Evolutionary conservation across 768 basidiomycete genomes (phyloP).

Genomic region (Lactarius pseudohatsudake): DNA sequence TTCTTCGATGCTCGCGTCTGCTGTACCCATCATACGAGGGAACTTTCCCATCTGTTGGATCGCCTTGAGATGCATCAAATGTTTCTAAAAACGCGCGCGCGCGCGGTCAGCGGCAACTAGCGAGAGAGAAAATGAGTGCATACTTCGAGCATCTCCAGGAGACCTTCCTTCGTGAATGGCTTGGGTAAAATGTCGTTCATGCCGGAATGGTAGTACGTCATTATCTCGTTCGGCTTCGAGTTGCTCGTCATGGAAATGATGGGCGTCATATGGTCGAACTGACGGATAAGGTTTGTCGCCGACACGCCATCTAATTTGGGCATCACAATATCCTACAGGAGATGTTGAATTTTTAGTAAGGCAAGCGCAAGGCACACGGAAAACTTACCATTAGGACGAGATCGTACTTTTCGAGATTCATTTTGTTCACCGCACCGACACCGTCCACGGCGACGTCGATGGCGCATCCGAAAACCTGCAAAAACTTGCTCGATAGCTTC

Average conservation of each 20-base stretch:
- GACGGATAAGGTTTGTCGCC: slow-evolving; percentile 89
- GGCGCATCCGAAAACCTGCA: slow-evolving; percentile 93
- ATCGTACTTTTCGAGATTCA: slow-evolving; percentile 96
- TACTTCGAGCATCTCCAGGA: slow-evolving; percentile 91
- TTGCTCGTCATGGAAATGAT: slow-evolving; percentile 99
- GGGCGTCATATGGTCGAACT: slow-evolving; percentile 93
- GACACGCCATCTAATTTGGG: slow-evolving; percentile 84
- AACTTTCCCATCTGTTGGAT: slow-evolving; percentile 30
- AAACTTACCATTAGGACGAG: slow-evolving; percentile 85
- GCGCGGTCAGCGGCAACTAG: neutral
- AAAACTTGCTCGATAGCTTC: slow-evolving; percentile 85
- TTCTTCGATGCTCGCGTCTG: slow-evolving; percentile 34
- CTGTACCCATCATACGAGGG: slow-evolving; percentile 24
- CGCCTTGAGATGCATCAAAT: slow-evolving; percentile 31
- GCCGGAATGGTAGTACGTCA: slow-evolving; percentile 86
- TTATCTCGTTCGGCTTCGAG: slow-evolving; percentile 88
- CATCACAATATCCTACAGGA: slow-evolving; percentile 88
- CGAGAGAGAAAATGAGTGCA: slow-evolving; percentile 22
- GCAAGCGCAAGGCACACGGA: slow-evolving; percentile 6
- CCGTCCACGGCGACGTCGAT: slow-evolving; percentile 96
- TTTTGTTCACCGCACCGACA: slow-evolving; percentile 88
- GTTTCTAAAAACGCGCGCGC: slow-evolving; percentile 24
- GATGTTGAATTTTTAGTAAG: slow-evolving; percentile 6
- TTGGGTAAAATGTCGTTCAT: slow-evolving; percentile 98
- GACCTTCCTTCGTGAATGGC: slow-evolving; percentile 92